phyloP scores from a whole-genome alignment of 805 yeast genomes.

The Clavispora fructus region DNA sequence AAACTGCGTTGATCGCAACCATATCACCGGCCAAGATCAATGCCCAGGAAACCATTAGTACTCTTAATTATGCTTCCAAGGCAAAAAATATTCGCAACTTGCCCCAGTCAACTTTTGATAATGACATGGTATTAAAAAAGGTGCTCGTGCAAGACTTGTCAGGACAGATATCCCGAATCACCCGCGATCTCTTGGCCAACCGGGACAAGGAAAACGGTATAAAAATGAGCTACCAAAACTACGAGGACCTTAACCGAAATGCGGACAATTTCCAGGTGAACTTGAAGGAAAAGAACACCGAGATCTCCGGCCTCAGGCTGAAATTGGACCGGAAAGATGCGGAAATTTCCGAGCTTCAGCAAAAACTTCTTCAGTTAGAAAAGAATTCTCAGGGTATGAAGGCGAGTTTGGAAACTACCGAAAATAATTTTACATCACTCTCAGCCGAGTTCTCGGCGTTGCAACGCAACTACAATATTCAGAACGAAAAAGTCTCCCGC shows the following conservation, averaged over 20 bases:
- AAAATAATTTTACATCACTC: neutral
- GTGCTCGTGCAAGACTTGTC: constrained; percentile 48
- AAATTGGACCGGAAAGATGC: neutral
- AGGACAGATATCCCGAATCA: constrained; percentile 50
- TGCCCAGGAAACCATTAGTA: constrained; percentile 77
- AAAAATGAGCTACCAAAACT: constrained; percentile 55
- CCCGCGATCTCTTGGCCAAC: constrained; percentile 58
- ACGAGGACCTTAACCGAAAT: constrained; percentile 20
- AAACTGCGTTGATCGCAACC: constrained; percentile 83
- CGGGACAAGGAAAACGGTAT: constrained; percentile 57
- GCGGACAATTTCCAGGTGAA: constrained; percentile 6
- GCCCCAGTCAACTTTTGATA: constrained; percentile 45
- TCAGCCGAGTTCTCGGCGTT: neutral
- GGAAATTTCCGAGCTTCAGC: neutral
- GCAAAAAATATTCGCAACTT: constrained; percentile 73
- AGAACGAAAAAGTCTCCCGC: constrained; percentile 2
- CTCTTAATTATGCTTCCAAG: constrained; percentile 81
- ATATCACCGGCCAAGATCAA: constrained; percentile 76
- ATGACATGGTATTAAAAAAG: constrained; percentile 43
- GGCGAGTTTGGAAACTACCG: neutral
- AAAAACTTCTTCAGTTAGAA: neutral
- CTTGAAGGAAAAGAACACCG: constrained; percentile 8
- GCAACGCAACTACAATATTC: constrained; percentile 2
- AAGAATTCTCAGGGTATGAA: neutral
- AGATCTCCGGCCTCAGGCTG: constrained; percentile 1